Evolutionary conservation across 345 rosid species (phyloP), one percentile per base, ranked within the genome.

Genomic region (Anastatica hierochuntica): DNA sequence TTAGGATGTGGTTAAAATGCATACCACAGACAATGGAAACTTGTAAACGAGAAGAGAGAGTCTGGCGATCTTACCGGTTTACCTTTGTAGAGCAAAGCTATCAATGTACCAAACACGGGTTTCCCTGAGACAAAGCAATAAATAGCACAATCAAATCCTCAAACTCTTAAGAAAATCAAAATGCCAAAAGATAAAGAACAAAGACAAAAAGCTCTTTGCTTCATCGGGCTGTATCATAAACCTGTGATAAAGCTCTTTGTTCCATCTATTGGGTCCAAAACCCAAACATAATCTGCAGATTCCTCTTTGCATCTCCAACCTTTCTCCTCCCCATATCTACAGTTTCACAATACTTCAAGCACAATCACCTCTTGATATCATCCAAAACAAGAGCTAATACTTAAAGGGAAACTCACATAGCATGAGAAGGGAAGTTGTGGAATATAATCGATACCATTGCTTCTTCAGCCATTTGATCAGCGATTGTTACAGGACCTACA

Each of bases 211-310:
- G 53, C n/a, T n/a, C n/a, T n/a, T n/a, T n/a, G n/a, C n/a, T n/a
- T n/a, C n/a, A n/a, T n/a, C n/a, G n/a, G 2, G 24, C 5, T 21
- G 5, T 21, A 5, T 21, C 24, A 21, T 5, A 42, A 64, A 81
- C 96, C 96, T 24, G 97, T 92, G 33, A 88, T 88, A 71, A 92
- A 92, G 46, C 94, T 88, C 80, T 83, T 92, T 12, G 98, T 92
- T 56, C 97, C 98, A 14, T 92, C 98, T 10, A 85, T 92, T 13
- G 98, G 98, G 71, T 88, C 97, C 60, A 88, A 74, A 72, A 88
- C 88, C 98, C 98, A 92, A 71, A 92, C 95, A 75, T 76, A 88
- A 64, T 88, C 90, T 6, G 97, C 77, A 77, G 63, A 78, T 47
- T 80, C 62, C 58, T 83, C 85, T 58, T 75, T 73, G 74, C 90